These are phyloP conservation scores for Colletotrichum godetiae DNA, from an alignment of 2,329 filamentous ascomycete genomes.

Conservation along the genomic window DNA sequence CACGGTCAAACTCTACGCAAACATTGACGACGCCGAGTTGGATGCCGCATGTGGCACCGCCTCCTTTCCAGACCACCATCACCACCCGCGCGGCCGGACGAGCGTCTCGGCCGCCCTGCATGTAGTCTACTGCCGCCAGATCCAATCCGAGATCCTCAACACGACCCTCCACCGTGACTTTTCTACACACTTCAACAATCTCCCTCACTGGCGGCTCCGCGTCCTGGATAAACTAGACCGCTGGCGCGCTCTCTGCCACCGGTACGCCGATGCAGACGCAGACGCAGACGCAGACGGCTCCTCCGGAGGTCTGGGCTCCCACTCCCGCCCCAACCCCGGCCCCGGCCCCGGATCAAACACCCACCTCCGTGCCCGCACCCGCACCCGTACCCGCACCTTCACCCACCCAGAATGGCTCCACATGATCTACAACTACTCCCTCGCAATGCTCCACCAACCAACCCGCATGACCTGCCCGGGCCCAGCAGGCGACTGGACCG, in stretches of 20 bases:
- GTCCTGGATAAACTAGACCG: constrained; percentile 42
- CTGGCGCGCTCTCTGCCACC: constrained; percentile 38
- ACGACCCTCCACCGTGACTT: constrained; percentile 41
- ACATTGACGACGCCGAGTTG: constrained; percentile 42
- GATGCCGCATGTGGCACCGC: constrained; percentile 18
- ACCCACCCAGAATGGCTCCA: constrained; percentile 42
- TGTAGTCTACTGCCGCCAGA: constrained; percentile 41
- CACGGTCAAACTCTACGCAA: constrained; percentile 40
- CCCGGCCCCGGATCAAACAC: too few relatives aligned
- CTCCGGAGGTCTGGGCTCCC: too few relatives aligned
- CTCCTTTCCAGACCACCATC: constrained; percentile 26
- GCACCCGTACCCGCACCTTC: constrained; percentile 37
- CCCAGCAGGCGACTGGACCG: constrained; percentile 41
- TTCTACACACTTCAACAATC: constrained; percentile 36
- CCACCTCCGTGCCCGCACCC: too few relatives aligned
- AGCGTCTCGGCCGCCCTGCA: constrained; percentile 42
- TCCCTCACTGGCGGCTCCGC: constrained; percentile 39
- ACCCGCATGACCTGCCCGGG: constrained; percentile 38
- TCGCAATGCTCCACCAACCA: constrained; percentile 43
- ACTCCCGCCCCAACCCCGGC: too few relatives aligned
- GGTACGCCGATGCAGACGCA: constrained; percentile 37
- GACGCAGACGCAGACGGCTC: too few relatives aligned
- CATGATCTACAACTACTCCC: constrained; percentile 45
- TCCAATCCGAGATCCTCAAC: constrained; percentile 43
- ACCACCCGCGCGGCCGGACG: constrained; percentile 34